Percentiles rank a stretch among this genome's conserved stretches.
phyloP scores from a whole-genome alignment of 768 basidiomycete genomes.

The Chalciporus chontae region DNA sequence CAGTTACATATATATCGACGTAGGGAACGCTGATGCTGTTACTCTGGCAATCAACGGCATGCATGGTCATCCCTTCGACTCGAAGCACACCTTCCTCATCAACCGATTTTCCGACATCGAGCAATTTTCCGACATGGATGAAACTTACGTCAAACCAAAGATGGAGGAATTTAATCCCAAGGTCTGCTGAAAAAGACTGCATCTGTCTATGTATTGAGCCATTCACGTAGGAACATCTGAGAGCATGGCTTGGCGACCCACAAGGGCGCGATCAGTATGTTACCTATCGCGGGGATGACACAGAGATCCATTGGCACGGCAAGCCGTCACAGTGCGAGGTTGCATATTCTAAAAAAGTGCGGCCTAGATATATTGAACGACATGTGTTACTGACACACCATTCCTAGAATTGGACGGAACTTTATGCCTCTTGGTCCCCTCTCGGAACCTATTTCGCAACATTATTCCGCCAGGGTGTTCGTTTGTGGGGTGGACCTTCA shows the following conservation, averaged over 20 bases:
- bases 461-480: conserved; percentile 91
- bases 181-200: conserved; percentile 38
- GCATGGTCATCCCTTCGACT: conserved; percentile 81
- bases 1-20: conserved; percentile 84
- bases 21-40: conserved; percentile 67
- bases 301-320: conserved; percentile 89
- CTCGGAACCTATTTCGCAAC: conserved; percentile 93
- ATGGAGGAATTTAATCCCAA: conserved; percentile 70
- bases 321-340: conserved; percentile 84
- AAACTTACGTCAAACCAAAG: conserved; percentile 73
- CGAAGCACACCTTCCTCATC: conserved; percentile 78
- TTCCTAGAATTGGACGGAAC: conserved; percentile 87
- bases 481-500: conserved; percentile 90
- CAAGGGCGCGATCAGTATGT: conserved; percentile 95
- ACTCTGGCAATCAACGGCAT: conserved; percentile 60
- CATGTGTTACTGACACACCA: conserved; percentile 11
- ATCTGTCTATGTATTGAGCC: conserved; percentile 5
- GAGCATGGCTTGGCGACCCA: conserved; percentile 90
- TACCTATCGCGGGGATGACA: conserved; percentile 89
- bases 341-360: conserved; percentile 69
- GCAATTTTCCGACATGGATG: conserved; percentile 70
- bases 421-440: conserved; percentile 97
- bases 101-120: conserved; percentile 92
- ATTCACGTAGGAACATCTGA: conserved; percentile 76
- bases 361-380: conserved; percentile 23